Base-by-base conservation (phyloP, 2,329 filamentous ascomycete species). In the Aquanectria penicillioides region DNA sequence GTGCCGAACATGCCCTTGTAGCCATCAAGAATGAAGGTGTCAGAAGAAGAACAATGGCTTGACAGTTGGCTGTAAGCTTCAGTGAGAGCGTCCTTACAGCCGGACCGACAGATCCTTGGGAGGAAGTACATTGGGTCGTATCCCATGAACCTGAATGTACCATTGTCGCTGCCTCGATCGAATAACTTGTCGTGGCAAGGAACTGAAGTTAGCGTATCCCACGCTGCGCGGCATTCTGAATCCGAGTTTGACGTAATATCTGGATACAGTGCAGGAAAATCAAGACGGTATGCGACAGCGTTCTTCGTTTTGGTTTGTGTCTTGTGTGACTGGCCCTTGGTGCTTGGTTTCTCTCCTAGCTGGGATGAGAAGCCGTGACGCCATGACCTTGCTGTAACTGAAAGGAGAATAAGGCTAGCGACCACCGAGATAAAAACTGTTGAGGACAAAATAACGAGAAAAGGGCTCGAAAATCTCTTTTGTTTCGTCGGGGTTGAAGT, bases 161-260 rank as follows among this genome's bases (percentile, higher is more conserved):
- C 25, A 25, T 55, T 55, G 41, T 55, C 51, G 15, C 33, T 29
- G 18, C 9, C 20, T 25, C 51, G 41, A 22, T 40, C 25, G 28
- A 55, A 55, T 13, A 55, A 4, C 15, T 48, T 55, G 51, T 47
- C 51, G 26, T 55, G 51, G 18, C 51, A 55, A 6, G 33, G 51
- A 8, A 55, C 33, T 3, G 22, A 23, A 2, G 25, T 33, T 10
- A 55, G 41, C 8, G 18, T n/a, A 33, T 55, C n/a, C 51, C 51
- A 55, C 3, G 40, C 33, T 12, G 41, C 31, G 11, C 41, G 51
- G 7, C 51, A 55, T 33, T 47, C 33, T n/a, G 41, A 46, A 6
- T 25, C 31, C 3, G 33, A 25, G 20, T 41, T 18, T 3, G 43
- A 48, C 17, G 51, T 18, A n/a, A 55, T 48, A 10, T 33, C 34